Base-by-base conservation (phyloP, 2,329 filamentous ascomycete species). In the Neopestalotiopsis sp. region DNA sequence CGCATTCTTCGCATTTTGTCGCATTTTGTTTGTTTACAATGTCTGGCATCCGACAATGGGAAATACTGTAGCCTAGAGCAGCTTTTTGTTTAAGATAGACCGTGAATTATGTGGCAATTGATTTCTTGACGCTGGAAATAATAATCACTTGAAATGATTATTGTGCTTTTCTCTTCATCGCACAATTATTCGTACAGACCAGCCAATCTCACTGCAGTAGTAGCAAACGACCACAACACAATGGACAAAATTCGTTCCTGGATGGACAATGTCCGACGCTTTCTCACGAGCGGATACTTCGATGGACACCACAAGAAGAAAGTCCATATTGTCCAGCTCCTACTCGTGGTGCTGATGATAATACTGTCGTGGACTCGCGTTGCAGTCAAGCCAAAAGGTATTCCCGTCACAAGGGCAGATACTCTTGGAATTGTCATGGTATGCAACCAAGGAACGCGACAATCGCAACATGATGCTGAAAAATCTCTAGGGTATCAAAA, bases 141-240 rank as follows among this genome's bases (percentile, higher is more conserved):
- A 10, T 10, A 38, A 38, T 7, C n/a, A 53, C 6, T 10, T 9
- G 5, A 53, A 14, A 10, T 20, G n/a, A 6, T n/a, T 3, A 14
- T 53, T 20, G 6, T 28, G 24, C 24, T 28, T 28, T 7, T 4
- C 17, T 53, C 45, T 20, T 53, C 14, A 53, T n/a, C n/a, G 9
- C 45, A 24, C 5, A 38, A 38, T 1, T 38, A 0, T 10, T 38
- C 34, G 9, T 20, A 53, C 3, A 9, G 7, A n/a, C 9, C 4
- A 7, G 9, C n/a, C 2, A 53, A 9, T 53, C n/a, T 20, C 1
- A 10, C 9, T 1, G 1, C 4, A 28, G 24, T 28, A 0, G 1
- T 28, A 28, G 0, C 24, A 28, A 28, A 20, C 45, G 6, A 5
- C 7, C 1, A n/a, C 17, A n/a, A 53, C 9, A 59, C 10, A 20